Base-by-base conservation (phyloP, 345 rosid species). In the Eucalyptus pumila region DNA sequence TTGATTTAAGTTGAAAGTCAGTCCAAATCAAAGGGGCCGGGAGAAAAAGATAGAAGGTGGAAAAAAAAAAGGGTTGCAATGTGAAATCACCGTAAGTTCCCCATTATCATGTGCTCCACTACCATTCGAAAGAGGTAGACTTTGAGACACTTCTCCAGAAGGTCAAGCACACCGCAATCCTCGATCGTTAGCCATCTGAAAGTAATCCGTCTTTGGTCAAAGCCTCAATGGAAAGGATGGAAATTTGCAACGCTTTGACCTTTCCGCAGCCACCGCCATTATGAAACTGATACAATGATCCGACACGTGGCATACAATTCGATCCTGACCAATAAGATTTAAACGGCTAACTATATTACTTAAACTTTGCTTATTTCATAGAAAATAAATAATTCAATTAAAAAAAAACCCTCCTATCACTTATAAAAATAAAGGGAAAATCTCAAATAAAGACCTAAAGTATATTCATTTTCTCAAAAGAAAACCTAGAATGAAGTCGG, bases 401-500 rank as follows among this genome's bases (percentile, higher is more conserved):
- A 14, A 49, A 9, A 45, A 14, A 14, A 13, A 19, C 27, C 3
- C 27, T 23, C 3, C 0, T 0, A 0, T 56, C 1, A 1, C 3
- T 56, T 56, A 24, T 56, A 56, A 56, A 56, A 56, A 21, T 56
- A 23, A 56, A 23, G 2, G 3, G 0, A 24, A 56, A 56, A 23
- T 56, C 2, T 24, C 13, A 24, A 56, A 56, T 10, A 0, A 52
- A 0, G 1, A 52, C 5, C 2, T 21, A 21, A 52, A 52, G 1
- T 52, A 1, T 2, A 1, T 52, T 3, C 2, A 3, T 52, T 52
- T 52, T 21, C 0, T 52, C 1, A 21, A 52, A 52, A 52, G 5
- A 52, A 0, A 0, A 52, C 0, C 0, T 21, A 1, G 0, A 8
- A 5, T 52, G 26, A 52, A 52, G 11, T 52, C 0, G 8, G 0